Base-by-base conservation (phyloP, 1,284 basidiomycete genomes). In the Dichomitus squalens region DNA sequence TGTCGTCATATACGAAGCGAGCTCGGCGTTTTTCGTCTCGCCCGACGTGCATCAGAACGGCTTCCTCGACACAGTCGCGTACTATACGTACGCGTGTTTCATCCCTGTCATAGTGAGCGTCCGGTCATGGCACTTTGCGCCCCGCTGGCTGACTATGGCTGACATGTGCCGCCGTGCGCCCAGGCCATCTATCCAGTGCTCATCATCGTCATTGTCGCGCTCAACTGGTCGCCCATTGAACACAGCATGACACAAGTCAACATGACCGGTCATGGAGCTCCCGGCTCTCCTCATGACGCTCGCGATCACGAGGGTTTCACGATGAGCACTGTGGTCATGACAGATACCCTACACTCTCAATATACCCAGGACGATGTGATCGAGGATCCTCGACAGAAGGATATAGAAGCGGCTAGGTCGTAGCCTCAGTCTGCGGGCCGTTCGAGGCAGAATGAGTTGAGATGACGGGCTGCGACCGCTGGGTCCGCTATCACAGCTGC, bases 171-270 rank as follows among this genome's bases (percentile, higher is more conserved):
- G 8, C 18, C 6, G 6, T n/a, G 23, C 7, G n/a, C 9, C 18
- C 36, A 50, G 49, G 49, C 49, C 0, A 29, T 29, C 12, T 50
- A 50, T 14, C 49, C 49, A 4, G 36, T 50, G 25, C 25, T 39
- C 31, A 50, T 50, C 25, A 40, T 50, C n/a, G 49, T 50, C 35
- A 36, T 50, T 7, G 49, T 50, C 7, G 44, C 44, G 4, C 44
- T 46, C 29, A 46, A 46, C 44, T 46, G 44, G 44, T 46, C 44
- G 29, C 44, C 44, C 11, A 46, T 46, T 8, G 44, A 46, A 9
- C 44, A 46, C 44, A 36, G 35, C 35, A 2, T n/a, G 2, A 16
- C 41, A 12, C n/a, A 47, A 4, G 35, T 9, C n/a, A 14, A 18
- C 41, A 4, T n/a, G 3, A 6, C 25, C 29, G 25, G 31, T n/a